phyloP scores from a whole-genome alignment of 2,329 filamentous ascomycete species.

The Pseudogymnoascus sp. region DNA sequence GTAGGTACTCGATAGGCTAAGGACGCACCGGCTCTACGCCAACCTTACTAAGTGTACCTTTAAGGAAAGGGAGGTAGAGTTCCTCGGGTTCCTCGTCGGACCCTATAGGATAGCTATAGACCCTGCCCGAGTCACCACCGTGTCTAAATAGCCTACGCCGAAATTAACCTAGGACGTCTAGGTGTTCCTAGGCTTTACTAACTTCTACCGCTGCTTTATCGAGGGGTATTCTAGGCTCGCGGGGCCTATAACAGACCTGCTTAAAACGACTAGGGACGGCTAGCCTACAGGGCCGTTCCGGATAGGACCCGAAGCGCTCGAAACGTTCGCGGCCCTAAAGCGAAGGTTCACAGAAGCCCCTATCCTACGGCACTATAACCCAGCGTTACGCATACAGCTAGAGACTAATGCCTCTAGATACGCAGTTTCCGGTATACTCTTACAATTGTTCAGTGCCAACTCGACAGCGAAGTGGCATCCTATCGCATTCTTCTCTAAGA shows the following conservation, averaged over 20 bases:
- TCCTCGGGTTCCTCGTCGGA: constrained; percentile 16
- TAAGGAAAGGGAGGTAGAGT: constrained; percentile 15
- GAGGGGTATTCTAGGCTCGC: constrained; percentile 21
- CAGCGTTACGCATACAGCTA: not conserved
- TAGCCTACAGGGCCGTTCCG: too few species aligned
- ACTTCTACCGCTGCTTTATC: constrained; percentile 31
- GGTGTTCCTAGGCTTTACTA: constrained; percentile 26
- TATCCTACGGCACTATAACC: not conserved
- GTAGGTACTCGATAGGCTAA: not conserved
- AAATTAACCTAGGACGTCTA: constrained; percentile 20
- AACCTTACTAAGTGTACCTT: constrained; percentile 17
- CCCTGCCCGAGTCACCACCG: constrained; percentile 9
- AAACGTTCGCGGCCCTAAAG: too few species aligned
- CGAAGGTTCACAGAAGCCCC: not conserved
- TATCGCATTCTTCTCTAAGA: not conserved
- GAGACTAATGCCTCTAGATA: not conserved
- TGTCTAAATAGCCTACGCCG: constrained; percentile 17
- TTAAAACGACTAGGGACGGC: not conserved
- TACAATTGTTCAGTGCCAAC: not conserved
- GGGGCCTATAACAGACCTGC: not conserved
- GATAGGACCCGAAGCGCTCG: too few species aligned
- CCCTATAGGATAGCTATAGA: constrained; percentile 16
- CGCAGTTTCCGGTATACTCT: not conserved
- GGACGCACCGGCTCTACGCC: not conserved
- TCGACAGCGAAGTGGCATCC: not conserved